These are phyloP conservation scores for Pseudopyricularia cyperi DNA, from an alignment of 2,329 filamentous ascomycete species.

Conservation along the genomic window DNA sequence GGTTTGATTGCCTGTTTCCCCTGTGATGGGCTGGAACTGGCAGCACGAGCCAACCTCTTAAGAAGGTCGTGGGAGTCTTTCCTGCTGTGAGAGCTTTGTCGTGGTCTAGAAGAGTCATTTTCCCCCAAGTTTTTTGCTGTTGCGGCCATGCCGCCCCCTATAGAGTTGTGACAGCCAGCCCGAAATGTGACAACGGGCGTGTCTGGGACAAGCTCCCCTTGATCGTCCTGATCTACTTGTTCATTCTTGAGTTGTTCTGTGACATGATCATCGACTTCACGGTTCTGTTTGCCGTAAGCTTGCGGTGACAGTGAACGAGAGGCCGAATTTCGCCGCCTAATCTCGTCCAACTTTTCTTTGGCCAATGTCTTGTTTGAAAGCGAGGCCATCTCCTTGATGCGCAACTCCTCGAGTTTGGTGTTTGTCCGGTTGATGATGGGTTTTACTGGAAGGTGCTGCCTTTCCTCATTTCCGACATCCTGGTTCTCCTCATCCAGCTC, in stretches of 20 bases:
- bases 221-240: neutral
- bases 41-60: conserved; percentile 32
- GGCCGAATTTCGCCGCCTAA: conserved; percentile 33
- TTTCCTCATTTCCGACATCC: conserved; percentile 2
- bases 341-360: conserved; percentile 37
- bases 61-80: conserved; percentile 35
- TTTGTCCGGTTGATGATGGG: conserved; percentile 16
- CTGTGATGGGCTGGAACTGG: conserved; percentile 29
- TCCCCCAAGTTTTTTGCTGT: conserved; percentile 4
- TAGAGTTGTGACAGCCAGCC: neutral
- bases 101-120: conserved; percentile 8
- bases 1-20: conserved; percentile 12
- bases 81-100: conserved; percentile 9
- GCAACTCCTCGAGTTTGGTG: conserved; percentile 36
- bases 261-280: conserved; percentile 7
- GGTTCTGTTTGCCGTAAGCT: conserved; percentile 15
- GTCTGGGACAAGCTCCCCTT: conserved; percentile 22
- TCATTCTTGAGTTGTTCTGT: neutral
- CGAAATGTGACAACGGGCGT: conserved; percentile 18
- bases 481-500: conserved; percentile 7
- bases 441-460: neutral
- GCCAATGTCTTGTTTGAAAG: conserved; percentile 33
- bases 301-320: conserved; percentile 28
- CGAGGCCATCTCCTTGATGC: conserved; percentile 25
- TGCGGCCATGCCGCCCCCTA: neutral